Percentiles rank a stretch among this genome's conserved stretches.
Evolutionary conservation across 345 rosid species (phyloP).

Genomic region (Syzygium aromaticum): DNA sequence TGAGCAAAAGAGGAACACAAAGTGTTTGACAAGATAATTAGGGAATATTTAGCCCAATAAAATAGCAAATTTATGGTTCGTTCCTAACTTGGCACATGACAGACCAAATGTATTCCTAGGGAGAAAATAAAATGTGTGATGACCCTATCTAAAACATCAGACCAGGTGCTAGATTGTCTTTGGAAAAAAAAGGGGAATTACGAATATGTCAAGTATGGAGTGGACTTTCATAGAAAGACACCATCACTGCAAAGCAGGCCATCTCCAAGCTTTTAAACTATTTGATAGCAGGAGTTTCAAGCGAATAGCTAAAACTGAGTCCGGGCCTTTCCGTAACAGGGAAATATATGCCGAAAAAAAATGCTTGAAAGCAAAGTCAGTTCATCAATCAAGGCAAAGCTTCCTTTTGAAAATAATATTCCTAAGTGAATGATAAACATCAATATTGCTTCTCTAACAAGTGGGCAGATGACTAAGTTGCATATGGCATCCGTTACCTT

Average conservation of each 20-base stretch:
- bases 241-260: background rate
- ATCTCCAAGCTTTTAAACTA: background rate
- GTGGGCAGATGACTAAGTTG: background rate
- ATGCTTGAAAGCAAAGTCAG: background rate
- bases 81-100: background rate
- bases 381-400: background rate
- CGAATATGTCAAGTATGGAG: background rate
- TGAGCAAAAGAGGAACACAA: slow-evolving; percentile 9
- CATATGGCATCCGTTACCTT: slow-evolving; percentile 40
- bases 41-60: background rate
- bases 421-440: background rate
- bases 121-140: background rate
- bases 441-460: background rate
- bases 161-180: background rate
- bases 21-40: background rate
- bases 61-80: background rate
- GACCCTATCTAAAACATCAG: background rate
- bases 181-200: background rate
- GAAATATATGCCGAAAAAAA: background rate
- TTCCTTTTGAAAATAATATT: background rate
- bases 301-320: background rate
- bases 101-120: background rate
- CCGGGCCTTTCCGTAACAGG: background rate
- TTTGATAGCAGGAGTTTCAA: background rate
- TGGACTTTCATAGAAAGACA: background rate